Evolutionary conservation across 2,329 filamentous ascomycete species (phyloP).

Genomic region (Trichoderma aggressivum): DNA sequence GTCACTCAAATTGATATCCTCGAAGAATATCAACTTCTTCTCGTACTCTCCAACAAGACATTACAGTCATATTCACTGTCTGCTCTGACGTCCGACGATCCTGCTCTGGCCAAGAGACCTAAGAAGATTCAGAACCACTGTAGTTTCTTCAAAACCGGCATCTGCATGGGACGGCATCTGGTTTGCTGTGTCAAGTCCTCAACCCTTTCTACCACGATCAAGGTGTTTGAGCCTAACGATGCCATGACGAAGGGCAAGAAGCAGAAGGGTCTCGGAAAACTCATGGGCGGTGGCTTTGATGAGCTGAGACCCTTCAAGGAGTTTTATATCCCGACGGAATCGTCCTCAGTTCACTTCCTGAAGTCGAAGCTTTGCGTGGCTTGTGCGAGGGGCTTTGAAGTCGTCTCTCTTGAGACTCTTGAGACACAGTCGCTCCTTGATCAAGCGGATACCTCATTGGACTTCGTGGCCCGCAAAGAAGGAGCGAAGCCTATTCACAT

Average conservation of each 20-base stretch:
- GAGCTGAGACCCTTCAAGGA: constrained; percentile 97
- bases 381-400: constrained; percentile 92
- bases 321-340: constrained; percentile 97
- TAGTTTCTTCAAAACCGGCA: constrained; percentile 97
- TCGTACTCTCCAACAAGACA: constrained; percentile 91
- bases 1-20: constrained; percentile 96
- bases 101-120: constrained; percentile 74
- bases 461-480: constrained; percentile 93
- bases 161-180: constrained; percentile 88
- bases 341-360: constrained; percentile 96
- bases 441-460: constrained; percentile 94
- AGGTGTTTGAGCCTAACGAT: constrained; percentile 98
- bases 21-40: constrained; percentile 87
- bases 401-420: constrained; percentile 93
- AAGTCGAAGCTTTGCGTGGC: constrained; percentile 96
- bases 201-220: constrained; percentile 90
- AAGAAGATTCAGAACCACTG: constrained; percentile 97
- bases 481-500: constrained; percentile 95
- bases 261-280: constrained; percentile 91
- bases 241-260: constrained; percentile 91
- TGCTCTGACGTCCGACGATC: constrained; percentile 80
- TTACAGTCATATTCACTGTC: constrained; percentile 85
- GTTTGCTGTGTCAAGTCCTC: constrained; percentile 97
- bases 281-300: constrained; percentile 90
- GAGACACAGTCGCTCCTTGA: constrained; percentile 96